A percentile compares a stretch with the other conserved stretches of the same genome.
These are phyloP conservation scores for Durotheca rogersii DNA, from an alignment of 495 filamentous ascomycete species.

Conservation along the genomic window DNA sequence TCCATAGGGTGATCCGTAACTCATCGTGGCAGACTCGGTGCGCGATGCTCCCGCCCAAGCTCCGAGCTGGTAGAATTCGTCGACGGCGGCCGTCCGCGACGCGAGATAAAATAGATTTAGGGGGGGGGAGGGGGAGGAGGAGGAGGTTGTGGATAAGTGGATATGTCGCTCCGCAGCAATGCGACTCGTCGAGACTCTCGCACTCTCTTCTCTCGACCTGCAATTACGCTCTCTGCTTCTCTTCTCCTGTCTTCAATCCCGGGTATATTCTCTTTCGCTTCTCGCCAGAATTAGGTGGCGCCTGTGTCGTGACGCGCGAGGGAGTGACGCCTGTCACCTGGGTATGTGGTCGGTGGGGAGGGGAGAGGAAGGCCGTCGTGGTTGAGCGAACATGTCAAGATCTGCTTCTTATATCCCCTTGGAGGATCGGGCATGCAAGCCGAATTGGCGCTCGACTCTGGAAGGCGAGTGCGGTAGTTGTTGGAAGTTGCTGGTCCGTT, in stretches of 20 bases:
- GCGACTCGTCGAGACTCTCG: too few species aligned
- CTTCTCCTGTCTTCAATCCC: conserved; percentile 21
- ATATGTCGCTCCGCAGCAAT: conserved; percentile 25
- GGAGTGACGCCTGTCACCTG: conserved; percentile 55
- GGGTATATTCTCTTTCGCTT: conserved; percentile 10
- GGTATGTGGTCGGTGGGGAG: conserved; percentile 58
- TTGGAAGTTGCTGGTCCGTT: conserved; percentile 35
- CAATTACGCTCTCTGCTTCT: too few species aligned
- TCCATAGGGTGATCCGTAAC: conserved; percentile 49
- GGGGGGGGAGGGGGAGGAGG: too few species aligned
- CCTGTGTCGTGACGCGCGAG: conserved; percentile 50
- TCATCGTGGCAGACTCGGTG: conserved; percentile 42
- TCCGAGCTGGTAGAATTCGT: conserved; percentile 2
- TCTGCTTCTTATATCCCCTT: conserved; percentile 41
- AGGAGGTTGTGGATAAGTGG: too few species aligned
- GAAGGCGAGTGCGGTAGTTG: conserved; percentile 28
- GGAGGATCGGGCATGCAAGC: conserved; percentile 36
- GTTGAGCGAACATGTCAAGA: conserved; percentile 54
- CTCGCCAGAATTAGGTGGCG: conserved; percentile 35
- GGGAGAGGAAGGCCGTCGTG: conserved; percentile 50
- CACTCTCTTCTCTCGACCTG: too few species aligned
- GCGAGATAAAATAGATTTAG: too few species aligned
- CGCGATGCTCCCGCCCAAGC: conserved; percentile 31
- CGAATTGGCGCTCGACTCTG: conserved; percentile 32
- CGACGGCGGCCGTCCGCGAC: conserved; percentile 12